Conservation (phyloP, 2,329 filamentous ascomycete species). For the Lecanicillium sp. region DNA sequence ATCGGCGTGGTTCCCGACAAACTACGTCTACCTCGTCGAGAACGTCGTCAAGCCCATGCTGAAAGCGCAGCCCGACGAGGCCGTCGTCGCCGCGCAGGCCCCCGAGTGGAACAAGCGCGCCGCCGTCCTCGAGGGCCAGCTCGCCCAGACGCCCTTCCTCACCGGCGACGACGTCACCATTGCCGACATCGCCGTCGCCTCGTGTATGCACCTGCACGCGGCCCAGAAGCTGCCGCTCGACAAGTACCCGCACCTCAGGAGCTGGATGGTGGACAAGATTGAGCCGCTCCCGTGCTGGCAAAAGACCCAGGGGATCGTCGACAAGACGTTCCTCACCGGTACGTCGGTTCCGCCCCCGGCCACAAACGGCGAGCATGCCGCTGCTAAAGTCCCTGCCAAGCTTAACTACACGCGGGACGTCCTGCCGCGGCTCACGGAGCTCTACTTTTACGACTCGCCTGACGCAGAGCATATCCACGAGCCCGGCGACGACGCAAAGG, state of each 20-base stretch:
- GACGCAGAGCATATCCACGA: background rate
- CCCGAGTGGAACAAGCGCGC: background rate
- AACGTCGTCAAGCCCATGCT: background rate
- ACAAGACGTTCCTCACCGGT: too few species aligned
- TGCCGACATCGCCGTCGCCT: background rate
- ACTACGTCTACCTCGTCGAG: background rate
- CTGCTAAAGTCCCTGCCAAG: background rate
- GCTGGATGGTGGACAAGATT: background rate
- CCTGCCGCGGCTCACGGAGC: background rate
- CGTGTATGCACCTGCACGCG: background rate
- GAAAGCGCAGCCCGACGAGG: background rate
- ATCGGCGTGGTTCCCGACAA: background rate
- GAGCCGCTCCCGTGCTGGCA: background rate
- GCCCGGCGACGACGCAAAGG: constrained; percentile 2
- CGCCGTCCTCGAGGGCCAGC: background rate
- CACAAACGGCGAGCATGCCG: too few species aligned
- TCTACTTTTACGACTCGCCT: background rate
- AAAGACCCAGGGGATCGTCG: background rate
- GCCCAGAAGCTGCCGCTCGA: background rate
- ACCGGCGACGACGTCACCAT: background rate
- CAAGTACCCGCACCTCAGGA: background rate
- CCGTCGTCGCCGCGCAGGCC: background rate
- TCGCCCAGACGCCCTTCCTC: background rate
- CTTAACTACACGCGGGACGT: background rate
- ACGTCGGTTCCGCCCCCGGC: too few species aligned